A percentile compares a stretch with the other conserved stretches of the same genome.
Evolutionary conservation across 306 rosid genomes (phyloP).

Genomic region (Senna siamea): DNA sequence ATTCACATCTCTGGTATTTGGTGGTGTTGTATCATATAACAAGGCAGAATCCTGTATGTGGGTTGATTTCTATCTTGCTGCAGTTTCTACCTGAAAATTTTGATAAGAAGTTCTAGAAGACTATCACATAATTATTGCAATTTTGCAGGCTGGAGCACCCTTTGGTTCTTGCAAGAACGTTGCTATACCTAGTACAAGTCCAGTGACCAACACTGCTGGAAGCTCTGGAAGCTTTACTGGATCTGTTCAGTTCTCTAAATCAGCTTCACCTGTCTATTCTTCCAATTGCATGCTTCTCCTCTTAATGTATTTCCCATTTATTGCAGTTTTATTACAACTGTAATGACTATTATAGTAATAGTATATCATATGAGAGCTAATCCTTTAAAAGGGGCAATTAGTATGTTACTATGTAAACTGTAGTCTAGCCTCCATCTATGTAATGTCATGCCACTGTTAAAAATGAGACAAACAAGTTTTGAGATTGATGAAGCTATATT

Average conservation of each 20-base stretch:
- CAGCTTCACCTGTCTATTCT: constrained; percentile 56
- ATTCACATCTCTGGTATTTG: constrained; percentile 13
- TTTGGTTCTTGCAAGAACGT: constrained; percentile 88
- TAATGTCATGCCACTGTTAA: constrained; percentile 45
- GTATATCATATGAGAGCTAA: constrained; percentile 43
- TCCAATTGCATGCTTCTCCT: constrained; percentile 44
- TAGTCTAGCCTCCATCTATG: constrained; percentile 40
- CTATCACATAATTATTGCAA: constrained; percentile 28
- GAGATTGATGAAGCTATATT: constrained; percentile 38
- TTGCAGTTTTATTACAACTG: constrained; percentile 47
- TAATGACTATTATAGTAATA: constrained; percentile 40
- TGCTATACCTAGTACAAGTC: constrained; percentile 58
- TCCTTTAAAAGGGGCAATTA: constrained; percentile 47
- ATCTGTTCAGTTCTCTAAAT: constrained; percentile 80
- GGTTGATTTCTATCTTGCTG: constrained; percentile 13
- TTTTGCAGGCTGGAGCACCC: constrained; percentile 84
- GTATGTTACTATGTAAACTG: constrained; percentile 42
- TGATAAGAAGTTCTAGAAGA: constrained; percentile 24
- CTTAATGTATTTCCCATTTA: constrained; percentile 47
- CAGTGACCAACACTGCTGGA: constrained; percentile 63
- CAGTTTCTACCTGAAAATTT: constrained; percentile 26
- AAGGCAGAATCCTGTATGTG: constrained; percentile 14
- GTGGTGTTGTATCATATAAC: constrained; percentile 21
- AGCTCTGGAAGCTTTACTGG: constrained; percentile 91
- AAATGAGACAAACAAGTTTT: constrained; percentile 44